A percentile compares a stretch with the other conserved stretches of the same genome.
Evolutionary conservation across 768 basidiomycete species (phyloP).

Genomic region (Boletus reticulatus): DNA sequence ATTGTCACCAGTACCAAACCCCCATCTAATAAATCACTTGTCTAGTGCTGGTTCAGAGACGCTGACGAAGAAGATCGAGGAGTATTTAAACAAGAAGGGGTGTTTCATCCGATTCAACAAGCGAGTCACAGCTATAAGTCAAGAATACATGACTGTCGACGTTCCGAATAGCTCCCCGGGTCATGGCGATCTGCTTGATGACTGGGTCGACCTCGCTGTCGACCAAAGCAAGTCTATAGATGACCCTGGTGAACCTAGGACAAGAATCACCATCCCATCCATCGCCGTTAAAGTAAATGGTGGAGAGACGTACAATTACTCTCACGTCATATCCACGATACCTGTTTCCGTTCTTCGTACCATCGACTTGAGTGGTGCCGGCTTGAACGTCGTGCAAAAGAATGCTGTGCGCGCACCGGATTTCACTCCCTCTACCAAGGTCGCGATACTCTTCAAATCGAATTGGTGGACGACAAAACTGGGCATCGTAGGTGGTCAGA

Average conservation of each 20-base stretch:
- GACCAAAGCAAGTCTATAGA: not conserved
- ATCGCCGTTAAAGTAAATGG: constrained; percentile 9
- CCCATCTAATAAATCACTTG: not conserved
- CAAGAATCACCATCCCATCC: not conserved
- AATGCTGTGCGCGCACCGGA: not conserved
- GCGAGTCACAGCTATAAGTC: constrained; percentile 2
- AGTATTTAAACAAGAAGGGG: not conserved
- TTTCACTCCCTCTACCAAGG: not conserved
- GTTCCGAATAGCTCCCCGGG: not conserved
- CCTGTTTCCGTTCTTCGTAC: constrained; percentile 6
- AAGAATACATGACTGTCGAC: not conserved
- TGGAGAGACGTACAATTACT: constrained; percentile 4
- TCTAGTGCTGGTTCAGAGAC: constrained; percentile 4
- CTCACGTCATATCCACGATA: constrained; percentile 9
- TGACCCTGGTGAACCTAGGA: not conserved
- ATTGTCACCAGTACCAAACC: not conserved
- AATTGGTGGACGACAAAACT: constrained; percentile 14
- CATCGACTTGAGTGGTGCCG: constrained; percentile 4
- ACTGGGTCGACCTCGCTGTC: not conserved
- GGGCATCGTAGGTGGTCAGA: constrained; percentile 9
- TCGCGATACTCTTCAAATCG: constrained; percentile 9
- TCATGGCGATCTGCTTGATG: not conserved
- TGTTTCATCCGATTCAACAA: not conserved
- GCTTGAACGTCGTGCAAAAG: constrained; percentile 4
- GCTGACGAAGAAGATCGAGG: constrained; percentile 1